Percentiles rank a stretch among this genome's conserved stretches.
phyloP scores from a whole-genome alignment of 2,329 filamentous ascomycete genomes.

The Stagonosporopsis tanaceti region DNA sequence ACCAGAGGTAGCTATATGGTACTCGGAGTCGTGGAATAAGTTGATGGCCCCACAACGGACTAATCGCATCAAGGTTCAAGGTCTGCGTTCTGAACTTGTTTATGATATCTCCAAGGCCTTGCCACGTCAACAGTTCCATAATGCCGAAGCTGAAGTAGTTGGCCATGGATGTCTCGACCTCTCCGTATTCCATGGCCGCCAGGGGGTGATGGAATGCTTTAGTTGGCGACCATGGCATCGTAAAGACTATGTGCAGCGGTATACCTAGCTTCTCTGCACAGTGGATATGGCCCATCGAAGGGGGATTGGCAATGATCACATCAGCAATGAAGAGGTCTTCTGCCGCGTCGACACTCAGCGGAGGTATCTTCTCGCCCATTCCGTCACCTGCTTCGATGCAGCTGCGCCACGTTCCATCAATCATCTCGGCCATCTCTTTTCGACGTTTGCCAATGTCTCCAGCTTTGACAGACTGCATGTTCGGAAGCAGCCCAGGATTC shows the following conservation, averaged over 20 bases:
- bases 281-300: constrained; percentile 60
- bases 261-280: constrained; percentile 76
- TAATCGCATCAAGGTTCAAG: constrained; percentile 53
- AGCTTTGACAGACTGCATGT: constrained; percentile 35
- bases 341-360: constrained; percentile 22
- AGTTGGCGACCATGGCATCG: constrained; percentile 64
- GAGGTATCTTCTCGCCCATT: constrained; percentile 20
- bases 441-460: constrained; percentile 47
- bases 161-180: constrained; percentile 44
- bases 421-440: constrained; percentile 37
- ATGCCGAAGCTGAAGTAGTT: constrained; percentile 59
- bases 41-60: constrained; percentile 50
- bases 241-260: constrained; percentile 85
- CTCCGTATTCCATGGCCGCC: constrained; percentile 55
- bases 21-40: constrained; percentile 51
- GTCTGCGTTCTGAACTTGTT: constrained; percentile 53
- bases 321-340: constrained; percentile 76
- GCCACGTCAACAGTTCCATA: constrained; percentile 61
- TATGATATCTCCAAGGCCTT: constrained; percentile 59
- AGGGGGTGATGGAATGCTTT: constrained; percentile 59
- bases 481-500: constrained; percentile 53
- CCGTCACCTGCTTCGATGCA: constrained; percentile 52
- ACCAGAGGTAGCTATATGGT: constrained; percentile 58
- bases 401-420: constrained; percentile 47
- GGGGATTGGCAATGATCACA: constrained; percentile 36